phyloP scores from a whole-genome alignment of 768 basidiomycete genomes.

The Pulveroboletus frians region DNA sequence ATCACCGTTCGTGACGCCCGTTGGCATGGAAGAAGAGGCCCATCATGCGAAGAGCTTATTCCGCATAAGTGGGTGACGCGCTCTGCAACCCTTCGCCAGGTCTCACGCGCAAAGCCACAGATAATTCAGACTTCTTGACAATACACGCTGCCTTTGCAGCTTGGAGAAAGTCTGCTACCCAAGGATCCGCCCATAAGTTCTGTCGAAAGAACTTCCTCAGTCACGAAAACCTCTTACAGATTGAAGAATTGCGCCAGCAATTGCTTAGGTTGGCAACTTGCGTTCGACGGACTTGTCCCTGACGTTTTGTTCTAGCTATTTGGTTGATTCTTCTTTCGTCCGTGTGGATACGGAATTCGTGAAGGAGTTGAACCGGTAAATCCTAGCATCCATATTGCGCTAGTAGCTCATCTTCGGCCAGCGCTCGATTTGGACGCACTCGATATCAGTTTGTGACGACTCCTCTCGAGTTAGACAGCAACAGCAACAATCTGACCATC shows the following conservation, averaged over 20 bases:
- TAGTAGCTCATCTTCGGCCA: constrained; percentile 26
- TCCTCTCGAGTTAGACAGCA: constrained; percentile 64
- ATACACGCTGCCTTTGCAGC: constrained; percentile 85
- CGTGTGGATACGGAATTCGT: constrained; percentile 59
- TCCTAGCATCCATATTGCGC: not conserved
- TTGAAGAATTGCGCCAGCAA: constrained; percentile 94
- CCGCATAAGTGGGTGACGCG: constrained; percentile 51
- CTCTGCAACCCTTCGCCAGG: not conserved
- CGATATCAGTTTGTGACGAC: constrained; percentile 71
- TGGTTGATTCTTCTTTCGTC: constrained; percentile 86
- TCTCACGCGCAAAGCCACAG: constrained; percentile 35
- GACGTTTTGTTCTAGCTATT: constrained; percentile 47
- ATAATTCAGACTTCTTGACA: constrained; percentile 93
- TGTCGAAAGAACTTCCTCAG: constrained; percentile 79
- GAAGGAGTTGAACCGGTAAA: constrained; percentile 64
- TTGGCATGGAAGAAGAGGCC: constrained; percentile 84
- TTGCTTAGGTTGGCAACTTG: constrained; percentile 52
- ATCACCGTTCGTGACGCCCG: constrained; percentile 85
- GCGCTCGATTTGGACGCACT: constrained; percentile 70
- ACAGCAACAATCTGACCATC: constrained; percentile 59
- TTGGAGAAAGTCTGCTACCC: constrained; percentile 74
- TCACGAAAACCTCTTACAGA: constrained; percentile 91
- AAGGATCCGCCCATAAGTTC: constrained; percentile 61
- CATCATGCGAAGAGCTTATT: constrained; percentile 80
- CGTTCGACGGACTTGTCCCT: constrained; percentile 1